Evolutionary conservation across 2,329 filamentous ascomycete species (phyloP).

Genomic region (Colletotrichum sp.): DNA sequence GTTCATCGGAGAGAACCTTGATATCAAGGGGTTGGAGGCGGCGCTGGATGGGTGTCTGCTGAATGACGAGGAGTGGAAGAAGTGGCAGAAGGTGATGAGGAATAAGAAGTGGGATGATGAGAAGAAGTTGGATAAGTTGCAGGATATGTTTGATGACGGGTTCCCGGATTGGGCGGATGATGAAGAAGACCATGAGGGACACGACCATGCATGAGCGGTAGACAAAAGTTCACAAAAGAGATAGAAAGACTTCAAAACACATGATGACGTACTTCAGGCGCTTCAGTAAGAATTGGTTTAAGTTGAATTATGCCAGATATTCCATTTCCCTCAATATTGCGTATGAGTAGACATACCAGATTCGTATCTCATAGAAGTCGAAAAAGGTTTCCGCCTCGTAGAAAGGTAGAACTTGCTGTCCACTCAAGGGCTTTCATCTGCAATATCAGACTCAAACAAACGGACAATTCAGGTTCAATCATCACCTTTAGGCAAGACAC

Average conservation of each 20-base stretch:
- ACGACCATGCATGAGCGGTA: slow-evolving; percentile 23
- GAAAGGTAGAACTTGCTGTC: too few relatives aligned
- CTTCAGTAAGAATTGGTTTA: rapidly evolving
- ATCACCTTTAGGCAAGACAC: rapidly evolving
- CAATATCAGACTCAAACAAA: not conserved
- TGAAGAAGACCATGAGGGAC: slow-evolving; percentile 35
- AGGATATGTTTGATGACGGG: slow-evolving; percentile 61
- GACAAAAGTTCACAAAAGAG: not conserved
- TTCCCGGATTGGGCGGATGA: slow-evolving; percentile 60
- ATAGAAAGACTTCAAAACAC: not conserved
- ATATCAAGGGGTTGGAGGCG: slow-evolving; percentile 53
- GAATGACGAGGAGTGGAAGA: slow-evolving; percentile 60
- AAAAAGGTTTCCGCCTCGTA: too few relatives aligned
- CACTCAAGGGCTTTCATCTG: rapidly evolving
- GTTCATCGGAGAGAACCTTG: slow-evolving; percentile 72
- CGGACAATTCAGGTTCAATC: not conserved
- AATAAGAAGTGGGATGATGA: slow-evolving; percentile 37
- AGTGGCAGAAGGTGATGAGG: slow-evolving; percentile 59
- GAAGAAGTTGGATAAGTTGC: slow-evolving; percentile 50
- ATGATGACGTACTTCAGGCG: too few relatives aligned
- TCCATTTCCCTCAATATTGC: rapidly evolving
- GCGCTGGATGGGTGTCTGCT: slow-evolving; percentile 67
- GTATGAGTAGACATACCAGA: too few relatives aligned
- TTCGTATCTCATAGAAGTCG: too few relatives aligned
- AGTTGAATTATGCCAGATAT: too few relatives aligned